Base-by-base conservation (phyloP, 768 basidiomycete species). In the Collybiopsis confluens region DNA sequence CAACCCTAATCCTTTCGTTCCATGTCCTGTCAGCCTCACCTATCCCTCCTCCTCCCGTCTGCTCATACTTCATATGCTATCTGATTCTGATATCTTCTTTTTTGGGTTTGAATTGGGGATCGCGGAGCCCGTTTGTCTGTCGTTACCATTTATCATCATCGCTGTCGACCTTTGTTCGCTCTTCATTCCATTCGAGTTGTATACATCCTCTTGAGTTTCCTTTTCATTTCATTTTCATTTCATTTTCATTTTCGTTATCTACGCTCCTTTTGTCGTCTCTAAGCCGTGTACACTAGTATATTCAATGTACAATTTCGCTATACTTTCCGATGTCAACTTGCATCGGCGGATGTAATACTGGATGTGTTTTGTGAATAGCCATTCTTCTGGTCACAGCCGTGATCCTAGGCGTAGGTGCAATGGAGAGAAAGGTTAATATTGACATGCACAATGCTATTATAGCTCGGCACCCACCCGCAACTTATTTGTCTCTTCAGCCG, bases 41-140 rank as follows among this genome's bases (percentile, higher is more conserved):
- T 30, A n/a, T n/a, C n/a, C n/a, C n/a, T 30, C 37, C 24, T 24
- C n/a, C 16, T n/a, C 33, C n/a, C 23, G 16, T 38, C 27, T 23
- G 21, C n/a, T 23, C 16, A 6, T 50, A n/a, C 41, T 24, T 21
- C n/a, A n/a, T n/a, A n/a, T 26, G 21, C 44, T 45, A 10, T 45
- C 44, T 9, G 5, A 45, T n/a, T 45, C 21, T 15, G 23, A 8
- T 43, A 9, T 10, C 11, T 24, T 30, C 23, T 5, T 37, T 49
- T 37, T 52, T 28, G 37, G 41, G 50, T 27, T 52, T 30, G 15
- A 28, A 21, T 52, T 52, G 15, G 50, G 50, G 50, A 52, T 52
- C 50, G 40, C 40, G 50, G 50, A 52, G 50, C 20, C 26, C 50
- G 40, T 52, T 20, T 41, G 38, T 52, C 50, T 52, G 50, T 52